Evolutionary conservation across 2,329 filamentous ascomycete species (phyloP), one percentile per base, ranked within the genome.

Genomic region (Verticillium alfalfae): DNA sequence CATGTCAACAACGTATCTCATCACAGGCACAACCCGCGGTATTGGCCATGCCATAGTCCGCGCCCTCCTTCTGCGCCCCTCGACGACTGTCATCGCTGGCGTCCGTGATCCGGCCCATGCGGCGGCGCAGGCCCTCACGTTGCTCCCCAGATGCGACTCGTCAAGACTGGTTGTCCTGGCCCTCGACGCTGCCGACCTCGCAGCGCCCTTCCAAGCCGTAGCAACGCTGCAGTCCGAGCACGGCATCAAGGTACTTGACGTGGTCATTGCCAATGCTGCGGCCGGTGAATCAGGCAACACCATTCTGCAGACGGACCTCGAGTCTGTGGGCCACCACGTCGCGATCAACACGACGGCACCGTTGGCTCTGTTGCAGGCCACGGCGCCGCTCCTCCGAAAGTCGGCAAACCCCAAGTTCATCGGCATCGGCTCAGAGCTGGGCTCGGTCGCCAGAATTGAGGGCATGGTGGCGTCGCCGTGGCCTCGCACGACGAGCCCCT

Each of bases 191-290:
- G 65, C 64, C 3, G 70, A 71, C 3, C 68, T 72, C 8, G 64
- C 68, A 1, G 75, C 78, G 60, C 66, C 76, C 1, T 66, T 64
- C 15, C 66, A 65, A 15, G 75, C 75, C 9, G 66, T 76, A 2
- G 55, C 69, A 16, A 64, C 69, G 2, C 68, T 79, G 0, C 64
- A 70, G 1, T 34, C 59, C 2, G 57, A 65, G 6, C 65, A 73
- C 22, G 70, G 69, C 7, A 76, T 85, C 61, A 64, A 67, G 7
- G 67, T 72, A 37, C 69, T 86, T 5, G 82, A 86, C 66, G 67
- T 82, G 10, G 76, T 85, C 5, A 78, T 87, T 60, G 79, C 82
- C 60, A 86, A 85, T 67, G 82, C 83, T 0, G 67, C 66, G 3
- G 67, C 69, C 8, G 59, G 66, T 8, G 76, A 66, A 36, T 71